phyloP scores from a whole-genome alignment of 2,329 filamentous ascomycete genomes.

The Dactylellina sp. region DNA sequence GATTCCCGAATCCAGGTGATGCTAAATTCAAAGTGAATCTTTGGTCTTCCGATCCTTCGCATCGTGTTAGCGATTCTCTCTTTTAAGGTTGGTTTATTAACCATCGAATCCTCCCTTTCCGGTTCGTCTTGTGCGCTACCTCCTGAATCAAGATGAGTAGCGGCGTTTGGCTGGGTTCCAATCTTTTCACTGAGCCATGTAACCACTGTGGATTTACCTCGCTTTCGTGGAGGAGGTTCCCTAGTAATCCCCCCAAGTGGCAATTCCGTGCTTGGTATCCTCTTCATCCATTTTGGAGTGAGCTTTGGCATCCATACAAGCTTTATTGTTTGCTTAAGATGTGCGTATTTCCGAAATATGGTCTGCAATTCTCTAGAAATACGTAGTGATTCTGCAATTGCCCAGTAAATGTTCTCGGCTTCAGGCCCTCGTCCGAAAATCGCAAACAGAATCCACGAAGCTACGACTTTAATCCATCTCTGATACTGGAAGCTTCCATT shows the following conservation, averaged over 20 bases:
- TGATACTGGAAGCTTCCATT: conserved; percentile 67
- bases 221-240: background rate
- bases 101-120: background rate
- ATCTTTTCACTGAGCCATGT: conserved; percentile 25
- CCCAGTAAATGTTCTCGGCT: conserved; percentile 69
- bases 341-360: conserved; percentile 18
- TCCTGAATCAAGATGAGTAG: conserved; percentile 7
- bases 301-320: conserved; percentile 28
- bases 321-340: conserved; percentile 25
- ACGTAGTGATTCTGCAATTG: conserved; percentile 61
- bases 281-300: conserved; percentile 33
- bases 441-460: conserved; percentile 71
- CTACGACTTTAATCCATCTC: conserved; percentile 70
- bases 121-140: background rate
- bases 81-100: background rate
- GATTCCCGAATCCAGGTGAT: conserved; percentile 41
- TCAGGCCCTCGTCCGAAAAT: conserved; percentile 75
- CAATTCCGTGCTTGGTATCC: background rate
- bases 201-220: conserved; percentile 12
- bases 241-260: conserved; percentile 20
- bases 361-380: conserved; percentile 15
- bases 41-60: conserved; percentile 19
- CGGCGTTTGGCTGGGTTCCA: background rate
- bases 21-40: conserved; percentile 29
- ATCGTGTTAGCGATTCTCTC: background rate